Evolutionary conservation across 805 yeast genomes (phyloP).

Genomic region (Candida fluviatilis): DNA sequence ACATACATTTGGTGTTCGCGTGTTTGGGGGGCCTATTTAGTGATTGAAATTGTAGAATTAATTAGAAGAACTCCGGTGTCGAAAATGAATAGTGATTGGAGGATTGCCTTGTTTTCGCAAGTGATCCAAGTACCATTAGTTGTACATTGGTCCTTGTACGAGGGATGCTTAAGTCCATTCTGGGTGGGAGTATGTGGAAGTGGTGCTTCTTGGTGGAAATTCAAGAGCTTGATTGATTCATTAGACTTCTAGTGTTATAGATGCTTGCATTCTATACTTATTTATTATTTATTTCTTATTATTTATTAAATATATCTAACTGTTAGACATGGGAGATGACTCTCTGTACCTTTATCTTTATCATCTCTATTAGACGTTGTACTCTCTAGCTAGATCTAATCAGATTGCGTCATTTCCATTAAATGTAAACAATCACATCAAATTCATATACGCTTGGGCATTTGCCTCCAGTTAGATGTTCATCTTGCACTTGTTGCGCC

Average conservation of each 20-base stretch:
- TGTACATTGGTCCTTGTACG: constrained; percentile 41
- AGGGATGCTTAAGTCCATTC: constrained; percentile 42
- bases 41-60: constrained; percentile 37
- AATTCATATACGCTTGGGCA: constrained; percentile 1
- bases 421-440: no score
- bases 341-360: no score
- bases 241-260: constrained; percentile 19
- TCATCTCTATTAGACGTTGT: no score
- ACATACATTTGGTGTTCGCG: constrained; percentile 43
- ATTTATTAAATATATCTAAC: no score
- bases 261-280: not conserved
- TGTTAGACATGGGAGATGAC: no score
- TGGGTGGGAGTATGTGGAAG: constrained; percentile 46
- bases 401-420: no score
- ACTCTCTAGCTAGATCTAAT: no score
- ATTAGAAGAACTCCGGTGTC: constrained; percentile 36
- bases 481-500: no score
- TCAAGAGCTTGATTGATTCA: constrained; percentile 32
- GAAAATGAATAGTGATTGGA: constrained; percentile 34
- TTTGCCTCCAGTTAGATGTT: no score
- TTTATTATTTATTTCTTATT: not conserved
- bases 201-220: constrained; percentile 42
- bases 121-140: constrained; percentile 39
- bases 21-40: constrained; percentile 40
- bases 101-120: constrained; percentile 31